Conservation (phyloP, 148 eudicot genomes). For the Drosera capensis region DNA sequence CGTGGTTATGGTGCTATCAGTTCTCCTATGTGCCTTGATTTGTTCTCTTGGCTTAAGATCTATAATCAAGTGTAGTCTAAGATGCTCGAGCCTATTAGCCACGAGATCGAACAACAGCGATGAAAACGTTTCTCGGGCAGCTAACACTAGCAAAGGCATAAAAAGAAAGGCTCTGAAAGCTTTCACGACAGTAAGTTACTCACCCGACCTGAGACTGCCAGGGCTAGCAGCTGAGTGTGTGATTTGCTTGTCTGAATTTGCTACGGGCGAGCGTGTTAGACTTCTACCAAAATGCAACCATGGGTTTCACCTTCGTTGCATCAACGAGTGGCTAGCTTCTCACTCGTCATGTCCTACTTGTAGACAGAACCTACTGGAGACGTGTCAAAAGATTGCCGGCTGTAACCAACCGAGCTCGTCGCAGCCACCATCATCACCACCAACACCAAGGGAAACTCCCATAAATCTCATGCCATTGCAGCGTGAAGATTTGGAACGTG, state of each 20-base stretch:
- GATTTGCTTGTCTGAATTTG: constrained; percentile 58
- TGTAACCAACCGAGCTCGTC: constrained; percentile 19
- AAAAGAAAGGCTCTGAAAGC: constrained; percentile 62
- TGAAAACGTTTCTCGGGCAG: constrained; percentile 6
- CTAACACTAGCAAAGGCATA: constrained; percentile 48
- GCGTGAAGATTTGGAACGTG: constrained; percentile 4
- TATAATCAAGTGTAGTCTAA: constrained; percentile 56
- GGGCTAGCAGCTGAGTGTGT: constrained; percentile 51
- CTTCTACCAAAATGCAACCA: constrained; percentile 73
- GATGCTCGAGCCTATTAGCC: constrained; percentile 40
- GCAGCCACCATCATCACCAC: constrained; percentile 7
- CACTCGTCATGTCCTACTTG: constrained; percentile 89
- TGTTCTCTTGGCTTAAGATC: constrained; percentile 72
- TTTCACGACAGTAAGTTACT: constrained; percentile 35
- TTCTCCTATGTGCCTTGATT: constrained; percentile 71
- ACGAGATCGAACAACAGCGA: constrained; percentile 13
- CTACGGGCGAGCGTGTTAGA: constrained; percentile 27
- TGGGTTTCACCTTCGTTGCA: constrained; percentile 66
- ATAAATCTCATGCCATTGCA: constrained; percentile 3
- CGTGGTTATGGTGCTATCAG: constrained; percentile 76
- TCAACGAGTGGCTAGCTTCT: constrained; percentile 61
- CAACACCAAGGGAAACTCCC: constrained; percentile 5
- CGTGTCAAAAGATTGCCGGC: constrained; percentile 47
- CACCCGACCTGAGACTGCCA: constrained; percentile 27
- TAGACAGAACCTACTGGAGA: constrained; percentile 49